These are phyloP conservation scores for Knoxdaviesia capensis DNA, from an alignment of 2,329 filamentous ascomycete species.

Conservation along the genomic window DNA sequence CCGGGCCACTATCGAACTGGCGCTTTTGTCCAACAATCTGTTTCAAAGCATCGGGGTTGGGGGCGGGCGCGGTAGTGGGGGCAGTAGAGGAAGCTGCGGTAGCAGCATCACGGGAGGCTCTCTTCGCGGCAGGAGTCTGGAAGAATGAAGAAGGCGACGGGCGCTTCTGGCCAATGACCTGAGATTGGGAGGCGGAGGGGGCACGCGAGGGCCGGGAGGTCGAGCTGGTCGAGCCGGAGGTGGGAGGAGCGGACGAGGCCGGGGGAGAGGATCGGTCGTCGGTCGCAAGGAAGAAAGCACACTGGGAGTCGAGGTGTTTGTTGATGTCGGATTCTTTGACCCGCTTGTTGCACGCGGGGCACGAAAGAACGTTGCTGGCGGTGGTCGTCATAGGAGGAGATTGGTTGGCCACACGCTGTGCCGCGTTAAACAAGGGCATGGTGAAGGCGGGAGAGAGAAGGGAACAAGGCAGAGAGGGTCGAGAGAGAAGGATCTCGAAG, in stretches of 20 bases:
- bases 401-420: too few relatives aligned
- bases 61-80: not conserved
- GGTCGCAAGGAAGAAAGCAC: conserved; percentile 42
- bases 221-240: conserved; percentile 6
- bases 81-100: not conserved
- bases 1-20: conserved; percentile 32
- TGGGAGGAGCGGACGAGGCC: conserved; percentile 13
- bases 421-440: too few relatives aligned
- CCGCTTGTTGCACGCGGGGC: conserved; percentile 60
- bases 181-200: conserved; percentile 11
- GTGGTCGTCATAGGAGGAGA: too few relatives aligned
- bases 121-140: conserved; percentile 37
- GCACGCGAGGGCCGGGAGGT: conserved; percentile 5
- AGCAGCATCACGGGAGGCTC: conserved; percentile 5
- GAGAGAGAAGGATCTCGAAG: too few relatives aligned
- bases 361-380: conserved; percentile 13
- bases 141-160: conserved; percentile 38
- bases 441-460: too few relatives aligned
- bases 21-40: conserved; percentile 24
- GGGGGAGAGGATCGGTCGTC: conserved; percentile 10
- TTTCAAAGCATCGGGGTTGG: not conserved
- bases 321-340: conserved; percentile 67
- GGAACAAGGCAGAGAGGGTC: too few relatives aligned
- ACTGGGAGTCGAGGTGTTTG: conserved; percentile 72
- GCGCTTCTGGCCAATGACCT: conserved; percentile 20